Base-by-base conservation (phyloP, 345 rosid genomes). In the Eutrema yunnanense region DNA sequence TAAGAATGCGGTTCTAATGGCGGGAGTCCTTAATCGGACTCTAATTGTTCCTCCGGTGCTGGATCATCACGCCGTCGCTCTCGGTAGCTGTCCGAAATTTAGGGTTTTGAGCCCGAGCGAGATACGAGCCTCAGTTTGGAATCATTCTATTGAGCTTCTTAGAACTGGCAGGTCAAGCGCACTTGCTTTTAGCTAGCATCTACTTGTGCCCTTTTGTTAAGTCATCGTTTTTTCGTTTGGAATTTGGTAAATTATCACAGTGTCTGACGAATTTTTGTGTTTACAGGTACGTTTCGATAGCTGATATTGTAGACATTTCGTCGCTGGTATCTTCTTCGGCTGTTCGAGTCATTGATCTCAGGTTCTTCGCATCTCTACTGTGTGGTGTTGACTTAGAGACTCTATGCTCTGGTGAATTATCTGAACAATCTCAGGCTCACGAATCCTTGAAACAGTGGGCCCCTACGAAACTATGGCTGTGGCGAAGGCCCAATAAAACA, bases 21-120 rank as follows among this genome's bases (percentile, higher is more conserved):
- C 96, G 16, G 87, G 71, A 40, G 84, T 92, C 59, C 78, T 95
- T 56, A 90, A 95, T 66, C 87, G 99, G 75, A 90, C 99, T 12
- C 69, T 95, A 60, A 75, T 90, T 47, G 79, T 95, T 37, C 96
- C 97, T 66, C 99, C 99, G 40, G 72, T 95, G 42, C 88, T 95
- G 3, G 90, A 90, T 78, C 97, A 95, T 81, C 96, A 95, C 58
- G 99, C 97, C 2, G 85, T 95, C 12, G 94, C 85, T 66, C 96
- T 95, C 8, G 99, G 96, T 5, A 95, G 96, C 72, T 95, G 99
- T 81, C 97, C 99, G 3, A 95, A 91, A 78, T 90, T 95, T 70
- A 86, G 99, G 87, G 94, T 95, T 69, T 74, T 57, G 56, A 75
- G 8, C 10, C 82, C 96, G 6, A 78, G 67, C 14, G 86, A 84